phyloP scores from a whole-genome alignment of 176 grass and related monocot genomes.

The Hyparrhenia diplandra region DNA sequence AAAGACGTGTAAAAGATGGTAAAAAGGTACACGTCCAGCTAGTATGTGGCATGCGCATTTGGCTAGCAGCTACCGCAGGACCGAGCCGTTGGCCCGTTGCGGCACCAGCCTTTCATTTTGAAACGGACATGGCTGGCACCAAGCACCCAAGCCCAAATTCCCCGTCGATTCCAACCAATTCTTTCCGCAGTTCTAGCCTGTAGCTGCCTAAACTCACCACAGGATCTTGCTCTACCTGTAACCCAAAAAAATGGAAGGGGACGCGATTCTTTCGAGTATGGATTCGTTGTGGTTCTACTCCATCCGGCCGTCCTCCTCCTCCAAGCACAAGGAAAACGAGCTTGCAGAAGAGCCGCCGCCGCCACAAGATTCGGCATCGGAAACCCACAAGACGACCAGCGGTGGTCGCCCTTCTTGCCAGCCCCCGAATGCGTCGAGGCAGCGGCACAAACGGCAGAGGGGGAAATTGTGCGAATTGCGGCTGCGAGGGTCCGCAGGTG shows the following conservation, averaged over 20 bases:
- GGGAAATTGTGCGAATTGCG: too few species aligned
- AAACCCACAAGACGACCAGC: background rate
- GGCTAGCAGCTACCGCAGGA: background rate
- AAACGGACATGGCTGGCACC: too few species aligned
- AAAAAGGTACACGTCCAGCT: slow-evolving; percentile 13
- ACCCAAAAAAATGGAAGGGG: slow-evolving; percentile 15
- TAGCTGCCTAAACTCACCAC: background rate
- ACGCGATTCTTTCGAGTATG: slow-evolving; percentile 15
- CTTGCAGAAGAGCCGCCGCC: background rate
- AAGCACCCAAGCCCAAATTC: background rate
- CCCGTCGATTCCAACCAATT: background rate
- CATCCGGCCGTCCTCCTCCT: slow-evolving; percentile 12
- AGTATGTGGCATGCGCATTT: background rate
- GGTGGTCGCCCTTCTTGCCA: background rate
- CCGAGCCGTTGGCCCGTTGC: slow-evolving; percentile 27
- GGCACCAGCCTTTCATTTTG: background rate
- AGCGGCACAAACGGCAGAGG: too few species aligned
- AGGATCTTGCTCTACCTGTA: background rate
- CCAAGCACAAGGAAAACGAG: background rate
- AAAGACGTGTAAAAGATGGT: slow-evolving; percentile 33
- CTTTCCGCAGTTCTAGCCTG: background rate
- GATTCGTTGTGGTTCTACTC: slow-evolving; percentile 67
- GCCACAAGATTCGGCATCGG: background rate
- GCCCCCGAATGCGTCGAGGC: background rate
- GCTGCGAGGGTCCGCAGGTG: too few species aligned